phyloP scores from a whole-genome alignment of 73 alveolate species.

The Paramecium sexaurelia region DNA sequence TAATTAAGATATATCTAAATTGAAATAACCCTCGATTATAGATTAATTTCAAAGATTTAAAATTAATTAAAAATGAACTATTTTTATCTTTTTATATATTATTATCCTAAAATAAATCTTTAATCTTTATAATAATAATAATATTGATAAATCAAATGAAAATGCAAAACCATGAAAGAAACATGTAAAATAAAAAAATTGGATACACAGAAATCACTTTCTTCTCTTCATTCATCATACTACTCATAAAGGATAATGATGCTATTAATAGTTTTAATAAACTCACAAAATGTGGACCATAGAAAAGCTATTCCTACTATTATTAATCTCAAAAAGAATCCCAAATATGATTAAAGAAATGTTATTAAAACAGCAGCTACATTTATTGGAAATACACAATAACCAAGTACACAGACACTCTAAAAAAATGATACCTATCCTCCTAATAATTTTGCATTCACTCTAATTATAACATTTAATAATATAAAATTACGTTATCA shows the following conservation, averaged over 20 bases:
- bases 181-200: slow-evolving; percentile 92
- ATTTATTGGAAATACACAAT: slow-evolving; percentile 96
- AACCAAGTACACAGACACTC: slow-evolving; percentile 95
- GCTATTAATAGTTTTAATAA: slow-evolving; percentile 71
- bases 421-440: slow-evolving; percentile 91
- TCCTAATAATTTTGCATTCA: slow-evolving; percentile 94
- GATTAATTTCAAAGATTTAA: not conserved
- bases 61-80: not conserved
- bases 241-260: slow-evolving; percentile 89
- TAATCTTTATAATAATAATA: not conserved
- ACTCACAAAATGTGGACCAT: slow-evolving; percentile 78
- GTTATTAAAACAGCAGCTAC: slow-evolving; percentile 88
- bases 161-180: slow-evolving; percentile 94
- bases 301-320: slow-evolving; percentile 76
- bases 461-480: not conserved
- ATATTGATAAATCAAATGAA: slow-evolving; percentile 50
- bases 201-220: slow-evolving; percentile 95
- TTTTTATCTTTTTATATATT: not conserved
- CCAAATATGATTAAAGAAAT: slow-evolving; percentile 55
- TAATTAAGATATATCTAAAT: not conserved
- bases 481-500: slow-evolving; percentile 72
- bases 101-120: not conserved
- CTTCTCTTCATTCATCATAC: slow-evolving; percentile 86
- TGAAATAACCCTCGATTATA: not conserved
- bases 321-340: slow-evolving; percentile 65